Percentiles rank a stretch among this genome's conserved stretches.
Conservation (phyloP, 31 red algal species). For the Asparagopsis taxiformis region DNA sequence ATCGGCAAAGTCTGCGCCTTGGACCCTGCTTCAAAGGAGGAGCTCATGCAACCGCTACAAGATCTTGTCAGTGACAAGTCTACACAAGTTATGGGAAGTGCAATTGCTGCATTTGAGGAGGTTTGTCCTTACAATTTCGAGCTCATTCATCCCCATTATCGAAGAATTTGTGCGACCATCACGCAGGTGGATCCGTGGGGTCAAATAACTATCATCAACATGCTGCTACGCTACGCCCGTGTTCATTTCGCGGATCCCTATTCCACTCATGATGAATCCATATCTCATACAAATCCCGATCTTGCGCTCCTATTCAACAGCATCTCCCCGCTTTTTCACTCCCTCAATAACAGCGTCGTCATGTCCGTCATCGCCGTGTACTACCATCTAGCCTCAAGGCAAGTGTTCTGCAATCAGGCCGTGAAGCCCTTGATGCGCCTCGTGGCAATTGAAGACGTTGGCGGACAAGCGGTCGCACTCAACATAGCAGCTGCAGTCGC, state of each 20-base stretch:
- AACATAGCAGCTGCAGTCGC: conserved; percentile 58
- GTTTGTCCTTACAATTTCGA: conserved; percentile 62
- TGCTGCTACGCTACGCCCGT: conserved; percentile 80
- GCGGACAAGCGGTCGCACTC: conserved; percentile 60
- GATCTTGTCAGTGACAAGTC: conserved; percentile 80
- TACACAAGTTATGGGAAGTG: conserved; percentile 74
- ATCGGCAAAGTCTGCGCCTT: conserved; percentile 84
- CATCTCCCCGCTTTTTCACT: conserved; percentile 61
- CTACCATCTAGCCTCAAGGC: conserved; percentile 66
- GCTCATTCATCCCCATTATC: conserved; percentile 80
- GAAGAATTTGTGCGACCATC: conserved; percentile 48
- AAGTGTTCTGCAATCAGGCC: conserved; percentile 52
- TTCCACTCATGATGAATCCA: neutral
- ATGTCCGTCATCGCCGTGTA: conserved; percentile 56
- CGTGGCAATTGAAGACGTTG: conserved; percentile 27
- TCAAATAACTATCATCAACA: conserved; percentile 49
- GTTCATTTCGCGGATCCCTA: conserved; percentile 43
- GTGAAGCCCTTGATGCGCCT: conserved; percentile 85
- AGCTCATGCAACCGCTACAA: conserved; percentile 66
- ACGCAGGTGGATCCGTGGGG: conserved; percentile 67
- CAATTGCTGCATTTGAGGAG: conserved; percentile 78
- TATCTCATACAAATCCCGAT: conserved; percentile 62
- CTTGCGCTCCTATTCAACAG: conserved; percentile 62
- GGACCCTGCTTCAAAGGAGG: conserved; percentile 63
- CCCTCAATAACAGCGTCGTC: conserved; percentile 63